These are phyloP conservation scores for Pleurotus djamor DNA, from an alignment of 768 basidiomycete genomes.

Conservation along the genomic window DNA sequence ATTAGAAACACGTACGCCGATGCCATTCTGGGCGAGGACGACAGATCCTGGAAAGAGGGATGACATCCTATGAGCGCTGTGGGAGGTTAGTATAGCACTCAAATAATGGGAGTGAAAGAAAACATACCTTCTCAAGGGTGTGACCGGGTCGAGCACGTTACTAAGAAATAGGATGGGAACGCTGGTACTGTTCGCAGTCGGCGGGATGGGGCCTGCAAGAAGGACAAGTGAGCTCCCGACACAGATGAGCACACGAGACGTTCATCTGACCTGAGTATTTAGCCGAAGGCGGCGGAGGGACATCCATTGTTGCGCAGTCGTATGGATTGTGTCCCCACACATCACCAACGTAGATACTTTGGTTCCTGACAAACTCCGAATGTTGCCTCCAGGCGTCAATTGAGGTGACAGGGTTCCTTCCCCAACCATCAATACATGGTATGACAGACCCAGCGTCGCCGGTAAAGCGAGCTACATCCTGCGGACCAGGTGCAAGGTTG, in stretches of 20 bases:
- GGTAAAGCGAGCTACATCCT: background rate
- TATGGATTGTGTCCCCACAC: background rate
- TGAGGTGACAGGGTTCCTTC: background rate
- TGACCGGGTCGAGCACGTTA: slow-evolving; percentile 26
- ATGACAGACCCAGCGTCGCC: background rate
- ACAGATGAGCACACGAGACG: background rate
- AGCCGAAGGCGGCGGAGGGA: background rate
- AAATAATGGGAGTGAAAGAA: background rate
- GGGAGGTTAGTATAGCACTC: background rate
- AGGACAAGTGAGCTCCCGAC: background rate
- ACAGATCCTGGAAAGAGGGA: slow-evolving; percentile 32
- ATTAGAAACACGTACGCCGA: slow-evolving; percentile 27
- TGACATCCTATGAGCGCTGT: slow-evolving; percentile 36
- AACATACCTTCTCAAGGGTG: slow-evolving; percentile 8
- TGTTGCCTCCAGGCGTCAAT: background rate
- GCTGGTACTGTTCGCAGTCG: slow-evolving; percentile 34
- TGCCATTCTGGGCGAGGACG: slow-evolving; percentile 37
- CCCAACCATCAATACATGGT: background rate
- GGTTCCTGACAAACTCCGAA: background rate
- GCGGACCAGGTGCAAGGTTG: background rate
- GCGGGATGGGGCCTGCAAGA: slow-evolving; percentile 5
- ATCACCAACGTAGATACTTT: background rate
- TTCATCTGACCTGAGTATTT: background rate
- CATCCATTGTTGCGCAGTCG: background rate
- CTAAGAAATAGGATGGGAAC: slow-evolving; percentile 35